These are phyloP conservation scores for Angomonas desouzai DNA, from an alignment of 208 protist species.

Conservation along the genomic window DNA sequence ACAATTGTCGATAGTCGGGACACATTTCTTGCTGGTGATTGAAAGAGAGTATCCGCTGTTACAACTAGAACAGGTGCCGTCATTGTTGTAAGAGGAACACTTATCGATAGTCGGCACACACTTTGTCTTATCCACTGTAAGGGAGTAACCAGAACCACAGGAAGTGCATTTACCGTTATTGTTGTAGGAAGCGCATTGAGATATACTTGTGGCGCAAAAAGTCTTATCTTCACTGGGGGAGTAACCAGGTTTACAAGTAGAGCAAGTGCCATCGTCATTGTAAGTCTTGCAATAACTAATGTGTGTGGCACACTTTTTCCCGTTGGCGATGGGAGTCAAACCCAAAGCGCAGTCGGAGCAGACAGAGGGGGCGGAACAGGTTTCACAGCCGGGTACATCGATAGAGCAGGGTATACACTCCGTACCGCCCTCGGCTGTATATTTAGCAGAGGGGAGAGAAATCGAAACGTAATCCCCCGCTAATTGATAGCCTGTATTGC, in stretches of 20 bases:
- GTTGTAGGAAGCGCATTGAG: not conserved
- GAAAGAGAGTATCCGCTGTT: not conserved
- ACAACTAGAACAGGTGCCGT: not conserved
- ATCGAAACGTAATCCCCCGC: no score
- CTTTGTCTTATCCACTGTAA: not conserved
- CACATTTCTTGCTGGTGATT: not conserved
- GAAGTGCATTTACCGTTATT: not conserved
- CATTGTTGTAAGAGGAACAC: not conserved
- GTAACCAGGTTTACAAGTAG: not conserved
- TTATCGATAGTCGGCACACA: not conserved
- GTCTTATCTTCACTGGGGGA: not conserved
- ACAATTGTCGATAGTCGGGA: not conserved
- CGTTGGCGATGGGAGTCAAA: no score
- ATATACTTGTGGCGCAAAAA: not conserved
- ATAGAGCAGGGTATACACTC: not conserved
- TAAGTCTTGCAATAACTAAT: not conserved
- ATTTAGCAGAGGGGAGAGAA: no score
- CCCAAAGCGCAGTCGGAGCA: not conserved
- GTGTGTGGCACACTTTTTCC: not conserved
- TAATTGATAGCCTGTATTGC: no score
- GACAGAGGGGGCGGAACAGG: not conserved
- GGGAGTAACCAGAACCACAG: not conserved
- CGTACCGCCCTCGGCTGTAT: no score
- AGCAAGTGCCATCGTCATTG: not conserved
- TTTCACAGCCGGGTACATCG: not conserved